Percentiles rank a stretch among this genome's conserved stretches.
phyloP scores from a whole-genome alignment of 2,329 filamentous ascomycete species.

The Massarina eburnea region DNA sequence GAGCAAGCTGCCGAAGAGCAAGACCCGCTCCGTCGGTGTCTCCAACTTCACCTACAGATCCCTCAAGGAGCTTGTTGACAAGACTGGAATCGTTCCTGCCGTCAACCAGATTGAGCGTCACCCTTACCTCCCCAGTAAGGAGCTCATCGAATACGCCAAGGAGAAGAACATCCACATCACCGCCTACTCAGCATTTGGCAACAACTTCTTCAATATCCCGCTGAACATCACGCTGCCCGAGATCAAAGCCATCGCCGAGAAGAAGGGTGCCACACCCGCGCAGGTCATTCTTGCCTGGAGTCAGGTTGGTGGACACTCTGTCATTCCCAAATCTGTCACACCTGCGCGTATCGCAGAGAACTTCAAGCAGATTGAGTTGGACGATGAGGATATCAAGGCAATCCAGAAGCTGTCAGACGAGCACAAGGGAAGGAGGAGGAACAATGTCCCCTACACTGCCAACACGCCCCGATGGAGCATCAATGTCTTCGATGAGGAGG shows the following conservation, averaged over 20 bases:
- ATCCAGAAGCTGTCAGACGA: constrained; percentile 55
- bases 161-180: constrained; percentile 38
- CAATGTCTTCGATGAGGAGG: constrained; percentile 33
- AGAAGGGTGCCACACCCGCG: constrained; percentile 66
- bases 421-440: constrained; percentile 26
- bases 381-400: constrained; percentile 24
- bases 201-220: constrained; percentile 48
- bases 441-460: constrained; percentile 44
- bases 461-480: constrained; percentile 42
- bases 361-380: constrained; percentile 32
- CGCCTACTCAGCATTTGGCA: constrained; percentile 47
- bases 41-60: constrained; percentile 37
- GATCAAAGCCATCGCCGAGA: constrained; percentile 66
- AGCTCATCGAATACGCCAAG: constrained; percentile 31
- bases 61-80: constrained; percentile 58
- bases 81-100: constrained; percentile 34
- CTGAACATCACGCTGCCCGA: constrained; percentile 70
- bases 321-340: constrained; percentile 34
- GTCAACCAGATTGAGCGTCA: constrained; percentile 37
- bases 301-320: constrained; percentile 60
- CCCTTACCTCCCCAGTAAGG: constrained; percentile 30
- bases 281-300: constrained; percentile 86
- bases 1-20: constrained; percentile 43
- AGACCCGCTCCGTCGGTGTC: constrained; percentile 32
- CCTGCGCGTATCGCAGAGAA: constrained; percentile 29